Percentiles rank a stretch among this genome's conserved stretches.
phyloP scores from a whole-genome alignment of 345 rosid genomes.

The Erucastrum elatum region DNA sequence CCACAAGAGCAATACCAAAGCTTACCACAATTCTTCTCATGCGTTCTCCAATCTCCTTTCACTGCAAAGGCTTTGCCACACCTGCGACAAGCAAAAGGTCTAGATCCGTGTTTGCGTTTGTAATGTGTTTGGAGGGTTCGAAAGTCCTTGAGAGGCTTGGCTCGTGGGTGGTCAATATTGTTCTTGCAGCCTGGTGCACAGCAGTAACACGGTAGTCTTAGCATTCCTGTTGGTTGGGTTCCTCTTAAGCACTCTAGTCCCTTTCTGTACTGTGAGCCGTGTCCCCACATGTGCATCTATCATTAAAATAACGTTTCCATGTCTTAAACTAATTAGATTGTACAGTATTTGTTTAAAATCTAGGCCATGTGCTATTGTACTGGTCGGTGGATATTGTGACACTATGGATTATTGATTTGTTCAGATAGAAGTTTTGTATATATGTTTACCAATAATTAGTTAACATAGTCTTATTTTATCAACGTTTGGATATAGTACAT shows the following conservation, averaged over 20 bases:
- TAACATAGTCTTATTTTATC: neutral
- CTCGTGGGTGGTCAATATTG: constrained; percentile 91
- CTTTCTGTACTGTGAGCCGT: constrained; percentile 89
- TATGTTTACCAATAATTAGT: neutral
- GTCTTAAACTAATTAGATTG: neutral
- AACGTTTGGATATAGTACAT: neutral
- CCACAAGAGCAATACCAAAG: constrained; percentile 97
- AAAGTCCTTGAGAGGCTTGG: constrained; percentile 88
- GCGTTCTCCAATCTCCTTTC: constrained; percentile 97
- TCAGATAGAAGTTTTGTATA: neutral
- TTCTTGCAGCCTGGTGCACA: constrained; percentile 91
- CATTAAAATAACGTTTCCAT: neutral
- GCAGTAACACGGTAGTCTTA: constrained; percentile 90
- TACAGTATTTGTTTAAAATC: neutral
- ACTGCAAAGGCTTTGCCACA: constrained; percentile 94
- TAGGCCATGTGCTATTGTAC: constrained; percentile 4
- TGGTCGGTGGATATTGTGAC: neutral
- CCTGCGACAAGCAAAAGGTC: constrained; percentile 85
- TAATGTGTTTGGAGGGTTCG: constrained; percentile 96
- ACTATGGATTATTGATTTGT: neutral
- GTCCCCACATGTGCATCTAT: constrained; percentile 99
- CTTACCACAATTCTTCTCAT: constrained; percentile 98
- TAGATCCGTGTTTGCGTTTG: constrained; percentile 93
- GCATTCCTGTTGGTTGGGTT: constrained; percentile 62
- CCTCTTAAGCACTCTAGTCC: constrained; percentile 48